Evolutionary conservation across 164 flowering plant species (phyloP).

Genomic region (Liriodendron chinense): DNA sequence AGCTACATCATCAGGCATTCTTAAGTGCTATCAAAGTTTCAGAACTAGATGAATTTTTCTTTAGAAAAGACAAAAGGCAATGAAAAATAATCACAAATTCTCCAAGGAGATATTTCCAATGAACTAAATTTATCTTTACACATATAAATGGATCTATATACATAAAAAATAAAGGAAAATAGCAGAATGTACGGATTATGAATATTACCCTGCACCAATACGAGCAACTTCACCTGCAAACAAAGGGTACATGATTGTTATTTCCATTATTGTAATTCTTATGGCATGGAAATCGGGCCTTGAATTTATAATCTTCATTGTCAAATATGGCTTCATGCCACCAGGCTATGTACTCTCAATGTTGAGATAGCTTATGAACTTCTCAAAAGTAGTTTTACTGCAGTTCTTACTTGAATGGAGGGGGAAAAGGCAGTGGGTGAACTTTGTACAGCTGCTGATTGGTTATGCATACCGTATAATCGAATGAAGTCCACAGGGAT

Average conservation of each 20-base stretch:
- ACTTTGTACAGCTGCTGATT: neutral
- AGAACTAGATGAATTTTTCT: neutral
- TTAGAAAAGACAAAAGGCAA: neutral
- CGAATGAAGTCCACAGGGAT: slow-evolving; percentile 50
- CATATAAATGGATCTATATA: neutral
- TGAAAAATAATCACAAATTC: neutral
- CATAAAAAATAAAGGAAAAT: neutral
- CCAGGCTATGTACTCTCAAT: neutral
- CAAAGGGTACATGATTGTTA: slow-evolving; percentile 1
- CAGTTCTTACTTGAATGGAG: neutral
- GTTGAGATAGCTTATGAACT: neutral
- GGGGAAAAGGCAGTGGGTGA: neutral
- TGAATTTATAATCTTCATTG: neutral
- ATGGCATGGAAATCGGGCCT: neutral
- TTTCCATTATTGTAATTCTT: neutral
- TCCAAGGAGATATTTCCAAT: neutral
- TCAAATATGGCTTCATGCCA: neutral
- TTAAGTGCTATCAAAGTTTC: neutral
- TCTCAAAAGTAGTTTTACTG: neutral
- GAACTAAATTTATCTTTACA: neutral
- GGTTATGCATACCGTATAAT: slow-evolving; percentile 54
- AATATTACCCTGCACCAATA: slow-evolving; percentile 83
- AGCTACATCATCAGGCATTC: neutral
- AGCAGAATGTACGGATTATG: neutral
- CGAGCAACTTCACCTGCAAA: slow-evolving; percentile 90